Conservation (phyloP, 73 alveolate genomes). For the Tetrahymena thermophila region DNA sequence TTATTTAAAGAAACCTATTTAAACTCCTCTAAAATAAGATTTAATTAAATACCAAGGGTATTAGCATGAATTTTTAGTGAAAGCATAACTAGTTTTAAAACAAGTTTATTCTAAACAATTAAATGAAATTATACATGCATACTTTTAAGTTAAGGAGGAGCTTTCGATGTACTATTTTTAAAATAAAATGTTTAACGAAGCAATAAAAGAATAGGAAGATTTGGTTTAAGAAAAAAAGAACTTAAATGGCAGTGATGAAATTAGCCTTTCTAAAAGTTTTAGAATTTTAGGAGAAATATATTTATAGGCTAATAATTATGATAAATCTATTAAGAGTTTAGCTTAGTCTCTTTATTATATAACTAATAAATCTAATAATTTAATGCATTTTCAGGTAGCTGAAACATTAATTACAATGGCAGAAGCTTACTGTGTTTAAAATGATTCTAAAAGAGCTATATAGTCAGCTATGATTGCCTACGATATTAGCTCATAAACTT, state of each 20-base stretch:
- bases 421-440: neutral
- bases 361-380: neutral
- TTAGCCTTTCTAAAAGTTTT: neutral
- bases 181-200: neutral
- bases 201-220: neutral
- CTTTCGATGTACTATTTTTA: neutral
- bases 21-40: neutral
- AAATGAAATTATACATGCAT: neutral
- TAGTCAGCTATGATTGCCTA: neutral
- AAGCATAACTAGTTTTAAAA: neutral
- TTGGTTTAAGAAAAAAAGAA: neutral
- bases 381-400: neutral
- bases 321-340: neutral
- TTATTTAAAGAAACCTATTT: neutral
- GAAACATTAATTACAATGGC: neutral
- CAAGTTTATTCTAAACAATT: neutral
- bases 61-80: neutral
- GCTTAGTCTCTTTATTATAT: neutral
- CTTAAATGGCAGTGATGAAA: neutral
- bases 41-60: neutral
- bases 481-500: neutral
- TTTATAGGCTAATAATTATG: neutral
- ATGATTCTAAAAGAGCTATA: neutral
- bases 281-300: neutral
- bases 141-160: neutral